These are phyloP conservation scores for Phytophthora chlamydospora DNA, from an alignment of 352 stramenopile species.

Conservation along the genomic window DNA sequence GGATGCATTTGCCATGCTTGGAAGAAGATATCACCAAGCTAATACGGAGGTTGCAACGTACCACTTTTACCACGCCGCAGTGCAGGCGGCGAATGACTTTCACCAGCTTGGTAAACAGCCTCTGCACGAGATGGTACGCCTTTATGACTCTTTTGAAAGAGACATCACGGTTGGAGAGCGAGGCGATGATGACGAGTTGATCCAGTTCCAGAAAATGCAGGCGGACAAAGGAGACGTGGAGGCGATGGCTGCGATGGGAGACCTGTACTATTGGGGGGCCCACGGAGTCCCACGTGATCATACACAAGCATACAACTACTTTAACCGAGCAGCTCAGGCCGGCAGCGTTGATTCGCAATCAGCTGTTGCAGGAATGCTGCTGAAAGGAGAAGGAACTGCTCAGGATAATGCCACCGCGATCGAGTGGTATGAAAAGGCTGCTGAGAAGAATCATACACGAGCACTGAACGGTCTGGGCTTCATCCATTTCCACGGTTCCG, in stretches of 20 bases:
- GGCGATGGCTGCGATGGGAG: constrained; percentile 85
- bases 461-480: constrained; percentile 91
- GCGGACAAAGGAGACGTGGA: constrained; percentile 80
- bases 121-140: constrained; percentile 73
- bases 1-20: constrained; percentile 65
- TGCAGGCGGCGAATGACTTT: constrained; percentile 51
- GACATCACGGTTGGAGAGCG: constrained; percentile 38
- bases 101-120: constrained; percentile 80
- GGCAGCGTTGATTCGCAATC: constrained; percentile 66
- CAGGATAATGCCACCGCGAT: constrained; percentile 81
- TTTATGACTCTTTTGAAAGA: constrained; percentile 72
- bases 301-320: constrained; percentile 72
- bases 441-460: constrained; percentile 67
- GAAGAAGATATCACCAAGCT: constrained; percentile 40
- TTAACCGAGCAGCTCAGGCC: constrained; percentile 61
- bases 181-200: constrained; percentile 87
- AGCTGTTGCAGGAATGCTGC: constrained; percentile 83
- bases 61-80: constrained; percentile 68
- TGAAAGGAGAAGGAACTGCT: constrained; percentile 84
- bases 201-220: constrained; percentile 84
- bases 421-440: constrained; percentile 78
- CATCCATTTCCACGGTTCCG: constrained; percentile 85
- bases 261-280: constrained; percentile 91
- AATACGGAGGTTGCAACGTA: constrained; percentile 48
- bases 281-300: constrained; percentile 80